Evolutionary conservation across 1,284 basidiomycete species (phyloP).

Genomic region (Microbotryomycetes sp.): DNA sequence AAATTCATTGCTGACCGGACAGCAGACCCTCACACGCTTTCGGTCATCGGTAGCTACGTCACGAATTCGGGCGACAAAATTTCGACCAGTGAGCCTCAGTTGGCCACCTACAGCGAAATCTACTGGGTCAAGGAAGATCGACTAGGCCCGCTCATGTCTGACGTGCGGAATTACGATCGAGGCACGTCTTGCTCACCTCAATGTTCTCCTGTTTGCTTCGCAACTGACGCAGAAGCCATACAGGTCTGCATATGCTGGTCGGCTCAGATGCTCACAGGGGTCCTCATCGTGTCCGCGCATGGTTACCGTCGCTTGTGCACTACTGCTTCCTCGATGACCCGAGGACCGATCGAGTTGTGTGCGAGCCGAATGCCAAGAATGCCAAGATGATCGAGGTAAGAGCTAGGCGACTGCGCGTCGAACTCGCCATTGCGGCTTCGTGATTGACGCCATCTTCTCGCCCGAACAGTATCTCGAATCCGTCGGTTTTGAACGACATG

Average conservation of each 20-base stretch:
- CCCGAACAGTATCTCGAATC: slow-evolving; percentile 29
- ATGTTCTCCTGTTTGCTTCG: slow-evolving; percentile 44
- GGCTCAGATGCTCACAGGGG: slow-evolving; percentile 31
- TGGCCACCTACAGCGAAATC: slow-evolving; percentile 52
- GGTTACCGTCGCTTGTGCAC: slow-evolving; percentile 48
- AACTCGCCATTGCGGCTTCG: neutral
- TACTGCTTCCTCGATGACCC: slow-evolving; percentile 50
- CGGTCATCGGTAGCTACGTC: slow-evolving; percentile 42
- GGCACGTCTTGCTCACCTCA: no score
- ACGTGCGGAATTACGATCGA: slow-evolving; percentile 48
- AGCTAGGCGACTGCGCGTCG: neutral
- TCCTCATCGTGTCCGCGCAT: slow-evolving; percentile 43
- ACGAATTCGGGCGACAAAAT: neutral
- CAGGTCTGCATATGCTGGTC: slow-evolving; percentile 34
- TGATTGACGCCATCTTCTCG: neutral
- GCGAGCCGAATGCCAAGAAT: slow-evolving; percentile 46
- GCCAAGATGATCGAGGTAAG: slow-evolving; percentile 28
- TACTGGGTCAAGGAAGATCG: slow-evolving; percentile 49
- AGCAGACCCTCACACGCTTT: slow-evolving; percentile 46
- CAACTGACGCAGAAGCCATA: slow-evolving; percentile 46
- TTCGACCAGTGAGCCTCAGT: slow-evolving; percentile 49
- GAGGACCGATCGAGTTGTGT: slow-evolving; percentile 47
- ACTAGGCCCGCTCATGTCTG: slow-evolving; percentile 30
- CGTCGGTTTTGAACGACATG: slow-evolving; percentile 31
- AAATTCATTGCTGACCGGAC: slow-evolving; percentile 45